Evolutionary conservation across 495 filamentous ascomycete species (phyloP).

Genomic region (Aspergillus incahuasiensis): DNA sequence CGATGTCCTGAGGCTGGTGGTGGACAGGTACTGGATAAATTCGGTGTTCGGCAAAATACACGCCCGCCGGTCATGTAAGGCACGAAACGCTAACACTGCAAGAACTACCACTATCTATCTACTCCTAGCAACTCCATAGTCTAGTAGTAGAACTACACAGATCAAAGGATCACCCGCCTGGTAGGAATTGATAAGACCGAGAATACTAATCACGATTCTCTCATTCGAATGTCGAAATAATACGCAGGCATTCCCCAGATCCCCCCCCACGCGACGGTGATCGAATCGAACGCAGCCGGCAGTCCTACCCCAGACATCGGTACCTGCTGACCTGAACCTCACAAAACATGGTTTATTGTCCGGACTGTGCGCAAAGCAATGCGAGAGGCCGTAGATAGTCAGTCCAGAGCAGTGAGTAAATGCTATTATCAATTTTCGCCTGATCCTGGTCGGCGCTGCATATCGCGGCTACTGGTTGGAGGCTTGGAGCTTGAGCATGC

Average conservation of each 20-base stretch:
- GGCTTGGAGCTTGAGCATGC: constrained; percentile 4
- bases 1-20: background rate
- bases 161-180: background rate
- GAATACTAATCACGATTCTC: constrained; percentile 13
- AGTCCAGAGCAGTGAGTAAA: constrained; percentile 18
- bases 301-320: constrained; percentile 1
- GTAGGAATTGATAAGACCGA: constrained; percentile 1
- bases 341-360: background rate
- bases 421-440: constrained; percentile 18
- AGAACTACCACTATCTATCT: too few species aligned
- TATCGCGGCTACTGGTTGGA: constrained; percentile 19
- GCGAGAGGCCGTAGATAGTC: constrained; percentile 14
- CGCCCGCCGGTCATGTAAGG: background rate
- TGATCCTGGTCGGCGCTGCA: constrained; percentile 9
- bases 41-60: background rate
- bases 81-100: background rate
- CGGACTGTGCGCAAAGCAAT: background rate
- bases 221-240: constrained; percentile 7
- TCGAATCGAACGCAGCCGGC: constrained; percentile 4
- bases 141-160: background rate
- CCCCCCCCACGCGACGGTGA: constrained; percentile 22
- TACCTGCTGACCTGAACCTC: constrained; percentile 14
- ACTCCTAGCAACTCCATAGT: too few species aligned
- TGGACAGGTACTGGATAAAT: background rate
- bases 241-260: constrained; percentile 19